Conservation (phyloP, 208 protist species). For the Crithidia brevicula region DNA sequence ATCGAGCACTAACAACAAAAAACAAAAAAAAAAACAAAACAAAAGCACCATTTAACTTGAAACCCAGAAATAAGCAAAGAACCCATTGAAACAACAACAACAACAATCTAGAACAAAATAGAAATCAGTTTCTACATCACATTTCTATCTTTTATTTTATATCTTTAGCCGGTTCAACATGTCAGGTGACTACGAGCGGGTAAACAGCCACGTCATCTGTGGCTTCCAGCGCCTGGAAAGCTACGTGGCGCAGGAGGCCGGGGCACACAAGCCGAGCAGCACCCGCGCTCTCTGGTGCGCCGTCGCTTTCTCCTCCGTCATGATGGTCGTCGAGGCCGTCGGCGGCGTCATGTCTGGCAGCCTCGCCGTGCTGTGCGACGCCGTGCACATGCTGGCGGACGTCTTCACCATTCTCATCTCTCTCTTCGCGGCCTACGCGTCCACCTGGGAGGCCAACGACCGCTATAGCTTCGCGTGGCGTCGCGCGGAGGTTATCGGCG, state of each 20-base stretch:
- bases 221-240: slow-evolving; percentile 24
- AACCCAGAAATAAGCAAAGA: too few relatives aligned
- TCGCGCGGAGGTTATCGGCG: slow-evolving; percentile 22
- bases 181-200: slow-evolving; percentile 9
- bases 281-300: slow-evolving; percentile 14
- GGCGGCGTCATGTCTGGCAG: slow-evolving; percentile 23
- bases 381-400: slow-evolving; percentile 19
- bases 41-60: too few relatives aligned
- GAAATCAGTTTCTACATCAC: neutral
- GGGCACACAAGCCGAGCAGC: neutral
- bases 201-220: slow-evolving; percentile 17
- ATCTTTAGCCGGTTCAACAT: neutral
- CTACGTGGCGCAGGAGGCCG: slow-evolving; percentile 5
- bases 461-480: slow-evolving; percentile 28
- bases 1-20: too few relatives aligned
- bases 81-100: too few relatives aligned
- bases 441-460: slow-evolving; percentile 8
- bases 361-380: slow-evolving; percentile 25
- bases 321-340: slow-evolving; percentile 26
- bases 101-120: too few relatives aligned
- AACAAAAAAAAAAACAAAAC: too few relatives aligned
- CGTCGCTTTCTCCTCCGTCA: slow-evolving; percentile 9
- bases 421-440: slow-evolving; percentile 24
- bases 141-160: slow-evolving; percentile 3
- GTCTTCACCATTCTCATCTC: slow-evolving; percentile 27